Percentiles rank a stretch among this genome's conserved stretches.
These are phyloP conservation scores for Aspergillus campestris DNA, from an alignment of 495 filamentous ascomycete species.

Conservation along the genomic window DNA sequence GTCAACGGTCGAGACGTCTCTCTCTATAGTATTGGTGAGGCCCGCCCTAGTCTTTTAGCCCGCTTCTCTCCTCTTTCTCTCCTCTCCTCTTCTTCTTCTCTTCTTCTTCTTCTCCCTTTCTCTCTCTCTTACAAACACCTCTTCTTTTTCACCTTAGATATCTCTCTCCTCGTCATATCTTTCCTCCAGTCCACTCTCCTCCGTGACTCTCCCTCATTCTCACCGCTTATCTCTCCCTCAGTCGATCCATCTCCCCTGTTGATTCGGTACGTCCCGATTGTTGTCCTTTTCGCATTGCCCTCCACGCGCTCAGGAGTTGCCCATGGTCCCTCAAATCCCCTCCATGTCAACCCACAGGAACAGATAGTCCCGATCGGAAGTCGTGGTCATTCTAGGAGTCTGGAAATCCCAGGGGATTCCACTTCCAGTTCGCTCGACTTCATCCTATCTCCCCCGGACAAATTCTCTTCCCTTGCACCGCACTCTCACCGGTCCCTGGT, in stretches of 20 bases:
- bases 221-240: constrained; percentile 1
- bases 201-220: constrained; percentile 1
- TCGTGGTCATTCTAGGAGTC: no score
- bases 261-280: background rate
- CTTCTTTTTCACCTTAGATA: constrained; percentile 1
- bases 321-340: background rate
- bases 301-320: background rate
- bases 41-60: background rate
- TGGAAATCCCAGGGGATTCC: no score
- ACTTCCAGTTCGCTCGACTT: no score
- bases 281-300: background rate
- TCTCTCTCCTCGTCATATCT: constrained; percentile 3
- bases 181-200: background rate
- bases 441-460: background rate
- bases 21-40: no score
- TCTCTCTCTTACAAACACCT: constrained; percentile 5
- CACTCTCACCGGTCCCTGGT: no score
- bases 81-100: constrained; percentile 2
- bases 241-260: background rate
- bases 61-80: constrained; percentile 4
- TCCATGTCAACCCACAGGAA: no score
- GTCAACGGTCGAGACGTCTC: no score
- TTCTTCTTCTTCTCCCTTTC: constrained; percentile 6
- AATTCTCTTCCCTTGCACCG: no score
- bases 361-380: no score